A percentile compares a stretch with the other conserved stretches of the same genome.
These are phyloP conservation scores for Pontederia crassipes DNA, from an alignment of 176 grass and related monocot species.

Conservation along the genomic window DNA sequence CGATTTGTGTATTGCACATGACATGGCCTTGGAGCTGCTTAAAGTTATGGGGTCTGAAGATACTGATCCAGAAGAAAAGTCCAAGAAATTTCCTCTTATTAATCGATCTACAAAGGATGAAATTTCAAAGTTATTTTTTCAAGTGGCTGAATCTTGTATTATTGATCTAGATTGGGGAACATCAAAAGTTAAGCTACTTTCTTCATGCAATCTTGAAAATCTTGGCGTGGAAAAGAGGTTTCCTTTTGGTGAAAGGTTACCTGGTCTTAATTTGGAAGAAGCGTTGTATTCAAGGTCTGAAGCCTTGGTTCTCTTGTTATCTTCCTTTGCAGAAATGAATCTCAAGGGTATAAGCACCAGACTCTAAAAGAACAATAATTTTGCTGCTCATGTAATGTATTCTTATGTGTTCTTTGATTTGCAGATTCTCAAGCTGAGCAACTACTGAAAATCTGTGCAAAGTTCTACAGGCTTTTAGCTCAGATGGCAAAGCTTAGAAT, in stretches of 20 bases:
- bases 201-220: conserved; percentile 31
- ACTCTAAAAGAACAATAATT: not conserved
- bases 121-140: conserved; percentile 45
- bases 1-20: conserved; percentile 47
- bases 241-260: conserved; percentile 36
- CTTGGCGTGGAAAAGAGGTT: conserved; percentile 25
- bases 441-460: conserved; percentile 60
- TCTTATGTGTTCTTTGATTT: conserved; percentile 17
- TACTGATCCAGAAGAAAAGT: conserved; percentile 34
- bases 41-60: conserved; percentile 33
- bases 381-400: too few species aligned
- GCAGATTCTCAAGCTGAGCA: conserved; percentile 74
- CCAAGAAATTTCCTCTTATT: conserved; percentile 39
- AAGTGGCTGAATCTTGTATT: conserved; percentile 56
- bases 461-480: conserved; percentile 77
- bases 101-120: conserved; percentile 59
- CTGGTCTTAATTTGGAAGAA: conserved; percentile 51
- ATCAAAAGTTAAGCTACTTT: conserved; percentile 50
- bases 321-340: conserved; percentile 61
- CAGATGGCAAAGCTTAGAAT: conserved; percentile 63
- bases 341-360: conserved; percentile 41
- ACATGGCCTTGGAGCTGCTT: conserved; percentile 42
- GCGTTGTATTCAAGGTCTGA: conserved; percentile 67
- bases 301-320: conserved; percentile 46
- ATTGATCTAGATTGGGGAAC: conserved; percentile 61